Evolutionary conservation across 2,329 filamentous ascomycete species (phyloP).

Genomic region (Tolypocladium ophioglossoides): DNA sequence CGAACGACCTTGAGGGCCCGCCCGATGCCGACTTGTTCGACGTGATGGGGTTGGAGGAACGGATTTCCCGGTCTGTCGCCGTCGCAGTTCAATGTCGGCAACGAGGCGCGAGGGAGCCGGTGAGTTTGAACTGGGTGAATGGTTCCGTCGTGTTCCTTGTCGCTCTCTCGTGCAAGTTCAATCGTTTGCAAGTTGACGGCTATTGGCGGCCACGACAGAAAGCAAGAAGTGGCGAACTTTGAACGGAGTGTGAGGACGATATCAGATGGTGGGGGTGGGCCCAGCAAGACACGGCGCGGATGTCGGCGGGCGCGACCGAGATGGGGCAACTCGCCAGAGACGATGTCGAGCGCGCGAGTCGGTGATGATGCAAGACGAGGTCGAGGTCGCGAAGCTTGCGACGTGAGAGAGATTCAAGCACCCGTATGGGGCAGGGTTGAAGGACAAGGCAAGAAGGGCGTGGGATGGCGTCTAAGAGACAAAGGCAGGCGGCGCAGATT

Average conservation of each 20-base stretch:
- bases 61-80: neutral
- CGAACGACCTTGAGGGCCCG: neutral
- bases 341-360: neutral
- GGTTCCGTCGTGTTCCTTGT: neutral
- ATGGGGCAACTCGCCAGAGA: neutral
- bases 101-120: neutral
- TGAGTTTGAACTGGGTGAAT: neutral
- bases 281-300: slow-evolving; percentile 3
- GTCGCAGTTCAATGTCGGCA: neutral
- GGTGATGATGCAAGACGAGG: neutral
- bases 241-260: neutral
- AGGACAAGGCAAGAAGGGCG: neutral
- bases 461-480: neutral
- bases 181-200: neutral
- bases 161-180: neutral
- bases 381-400: neutral
- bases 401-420: neutral
- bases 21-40: neutral
- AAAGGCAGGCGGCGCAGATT: neutral
- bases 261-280: slow-evolving; percentile 3
- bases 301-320: neutral
- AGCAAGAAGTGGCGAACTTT: neutral
- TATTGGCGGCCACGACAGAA: slow-evolving; percentile 3
- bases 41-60: neutral
- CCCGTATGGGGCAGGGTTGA: neutral